Evolutionary conservation across 352 stramenopile genomes (phyloP).

Genomic region (Phytophthora capsici): DNA sequence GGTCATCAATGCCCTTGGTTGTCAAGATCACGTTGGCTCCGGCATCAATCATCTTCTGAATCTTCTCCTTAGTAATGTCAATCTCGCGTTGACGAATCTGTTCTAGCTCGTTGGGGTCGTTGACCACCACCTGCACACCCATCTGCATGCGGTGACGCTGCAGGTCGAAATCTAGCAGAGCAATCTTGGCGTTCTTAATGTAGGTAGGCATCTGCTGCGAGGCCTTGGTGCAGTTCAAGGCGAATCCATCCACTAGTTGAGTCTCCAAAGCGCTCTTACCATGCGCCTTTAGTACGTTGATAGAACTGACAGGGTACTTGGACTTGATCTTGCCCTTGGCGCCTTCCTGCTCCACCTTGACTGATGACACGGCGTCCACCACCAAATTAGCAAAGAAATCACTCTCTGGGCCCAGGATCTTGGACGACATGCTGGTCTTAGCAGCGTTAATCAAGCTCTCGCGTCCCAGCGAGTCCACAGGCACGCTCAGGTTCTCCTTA

Average conservation of each 20-base stretch:
- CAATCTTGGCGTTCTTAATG: slow-evolving; percentile 96
- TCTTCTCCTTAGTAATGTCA: slow-evolving; percentile 99
- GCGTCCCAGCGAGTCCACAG: slow-evolving; percentile 93
- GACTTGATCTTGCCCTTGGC: slow-evolving; percentile 83
- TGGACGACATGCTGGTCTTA: slow-evolving; percentile 99
- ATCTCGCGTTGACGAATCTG: slow-evolving; percentile 99
- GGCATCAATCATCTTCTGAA: slow-evolving; percentile 98
- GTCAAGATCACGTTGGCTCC: slow-evolving; percentile 99
- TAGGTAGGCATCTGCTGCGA: slow-evolving; percentile 98
- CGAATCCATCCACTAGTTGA: slow-evolving; percentile 95
- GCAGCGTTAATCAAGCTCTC: slow-evolving; percentile 97
- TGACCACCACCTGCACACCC: slow-evolving; percentile 94
- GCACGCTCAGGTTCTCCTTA: slow-evolving; percentile 98
- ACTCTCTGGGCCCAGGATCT: slow-evolving; percentile 98
- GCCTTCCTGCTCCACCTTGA: slow-evolving; percentile 93
- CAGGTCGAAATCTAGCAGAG: slow-evolving; percentile 99
- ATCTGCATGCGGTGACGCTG: slow-evolving; percentile 98
- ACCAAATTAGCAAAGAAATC: slow-evolving; percentile 98
- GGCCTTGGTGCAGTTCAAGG: slow-evolving; percentile 97
- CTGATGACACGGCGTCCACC: slow-evolving; percentile 96
- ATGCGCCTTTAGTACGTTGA: slow-evolving; percentile 99
- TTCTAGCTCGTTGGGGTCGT: slow-evolving; percentile 96
- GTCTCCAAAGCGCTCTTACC: slow-evolving; percentile 91
- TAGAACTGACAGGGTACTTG: slow-evolving; percentile 97
- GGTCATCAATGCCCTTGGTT: slow-evolving; percentile 99